Evolutionary conservation across 805 yeast genomes (phyloP), one percentile per base, ranked within the genome.

Genomic region (Pichia paraexigua): DNA sequence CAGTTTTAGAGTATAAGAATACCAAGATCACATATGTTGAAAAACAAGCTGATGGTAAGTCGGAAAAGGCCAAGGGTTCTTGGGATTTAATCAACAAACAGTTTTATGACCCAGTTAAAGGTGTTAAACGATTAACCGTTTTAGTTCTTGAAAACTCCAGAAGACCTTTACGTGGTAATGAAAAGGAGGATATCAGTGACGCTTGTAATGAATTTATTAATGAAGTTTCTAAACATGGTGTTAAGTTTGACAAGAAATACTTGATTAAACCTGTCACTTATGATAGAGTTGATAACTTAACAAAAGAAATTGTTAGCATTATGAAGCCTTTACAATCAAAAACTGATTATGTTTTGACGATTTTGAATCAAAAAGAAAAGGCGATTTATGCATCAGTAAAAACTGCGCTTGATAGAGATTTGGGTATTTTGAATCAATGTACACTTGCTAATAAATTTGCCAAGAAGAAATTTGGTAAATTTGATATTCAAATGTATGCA

Each of bases 361-460:
- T 65, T 30, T 48, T 65, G 40, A 59, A 61, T 12, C 55, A 57
- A 41, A 49, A 56, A 18, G 60, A 62, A 35, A 57, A 61, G 35
- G 56, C 56, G 17, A 54, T 62, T 13, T 65, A 65, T 46, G 58
- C 59, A 24, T 47, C 55, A n/a, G 59, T 65, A 49, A 65, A 65
- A 39, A 54, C 58, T n/a, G 56, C 58, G 18, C 57, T 62, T 39
- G 69, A 65, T 53, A 55, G 55, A 44, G 59, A 55, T 40, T 44
- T 64, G 11, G 69, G 69, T 49, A 58, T 65, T 45, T 47, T 60
- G 42, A 58, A 61, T 49, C 65, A 61, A 54, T 64, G 68, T 53
- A 62, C 63, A 22, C 53, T 61, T 43, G 52, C 57, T 21, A 56
- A 56, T 46, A 65, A 65, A 47, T 63, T 66, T 30, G 56, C 63